These are phyloP conservation scores for Pythium volutum DNA, from an alignment of 352 stramenopile genomes.

Conservation along the genomic window DNA sequence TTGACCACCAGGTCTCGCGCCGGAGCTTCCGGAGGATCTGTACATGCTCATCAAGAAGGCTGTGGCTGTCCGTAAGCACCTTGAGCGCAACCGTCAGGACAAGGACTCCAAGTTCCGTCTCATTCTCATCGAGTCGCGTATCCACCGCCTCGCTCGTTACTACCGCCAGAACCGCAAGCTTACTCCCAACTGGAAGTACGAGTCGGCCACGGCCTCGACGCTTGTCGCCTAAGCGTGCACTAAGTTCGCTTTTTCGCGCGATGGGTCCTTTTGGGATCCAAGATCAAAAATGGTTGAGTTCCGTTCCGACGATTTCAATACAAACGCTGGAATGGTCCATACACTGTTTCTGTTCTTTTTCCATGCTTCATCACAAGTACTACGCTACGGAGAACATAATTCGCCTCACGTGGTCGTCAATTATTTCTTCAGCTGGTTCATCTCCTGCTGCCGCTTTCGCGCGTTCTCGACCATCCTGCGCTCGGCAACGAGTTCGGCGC, in stretches of 20 bases:
- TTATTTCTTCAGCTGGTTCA: not conserved
- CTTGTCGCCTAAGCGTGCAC: conserved; percentile 95
- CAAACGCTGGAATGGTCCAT: conserved; percentile 14
- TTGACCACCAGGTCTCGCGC: conserved; percentile 83
- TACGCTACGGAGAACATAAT: too few species aligned
- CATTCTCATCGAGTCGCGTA: conserved; percentile 99
- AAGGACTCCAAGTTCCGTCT: conserved; percentile 99
- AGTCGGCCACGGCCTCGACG: conserved; percentile 97
- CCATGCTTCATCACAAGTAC: too few species aligned
- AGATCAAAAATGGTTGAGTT: conserved; percentile 26
- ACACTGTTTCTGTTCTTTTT: not conserved
- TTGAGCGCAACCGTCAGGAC: conserved; percentile 99
- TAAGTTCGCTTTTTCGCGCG: not conserved
- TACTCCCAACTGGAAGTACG: conserved; percentile 99
- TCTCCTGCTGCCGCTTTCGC: conserved; percentile 16
- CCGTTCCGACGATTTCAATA: conserved; percentile 6
- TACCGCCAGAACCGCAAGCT: conserved; percentile 99
- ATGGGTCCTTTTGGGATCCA: conserved; percentile 15
- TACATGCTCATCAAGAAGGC: conserved; percentile 99
- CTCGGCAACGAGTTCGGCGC: conserved; percentile 22
- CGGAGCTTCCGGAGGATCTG: conserved; percentile 99
- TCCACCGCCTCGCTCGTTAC: conserved; percentile 98
- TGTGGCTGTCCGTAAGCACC: conserved; percentile 99
- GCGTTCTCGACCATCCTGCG: conserved; percentile 36
- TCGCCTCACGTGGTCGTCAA: too few species aligned